Evolutionary conservation across 1,284 basidiomycete species (phyloP), one percentile per base, ranked within the genome.

Genomic region (Ceraceosorus guamensis): DNA sequence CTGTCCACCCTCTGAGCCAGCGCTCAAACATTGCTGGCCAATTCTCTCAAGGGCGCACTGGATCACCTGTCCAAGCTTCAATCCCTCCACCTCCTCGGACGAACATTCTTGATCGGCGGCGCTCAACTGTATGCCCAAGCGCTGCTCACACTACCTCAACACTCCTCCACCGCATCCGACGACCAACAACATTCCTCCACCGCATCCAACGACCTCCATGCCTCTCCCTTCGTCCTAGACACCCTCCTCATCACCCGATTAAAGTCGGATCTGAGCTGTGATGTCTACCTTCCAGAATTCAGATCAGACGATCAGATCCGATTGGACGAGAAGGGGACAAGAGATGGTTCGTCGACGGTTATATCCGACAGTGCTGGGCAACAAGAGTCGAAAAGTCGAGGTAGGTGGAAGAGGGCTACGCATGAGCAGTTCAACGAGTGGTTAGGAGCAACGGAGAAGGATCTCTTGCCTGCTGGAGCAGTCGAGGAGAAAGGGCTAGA

Each of bases 41-140:
- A 31, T 14, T 45, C 18, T 30, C 43, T 37, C 47, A 53, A 14
- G 35, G 32, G 8, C 50, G 70, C 6, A 48, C 59, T 3, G 35
- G 57, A n/a, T 72, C 72, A 1, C 57, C 63, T 3, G 58, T 63
- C 5, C 64, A 76, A 54, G 50, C 44, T 58, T 55, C 39, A 11
- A 41, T 16, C 39, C 10, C 34, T 55, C 60, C 49, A 62, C 8
- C 77, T 76, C 2, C 41, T 68, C 43, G 60, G 72, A 50, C 76
- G 79, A 41, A 66, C 75, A 11, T 98, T 96, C 79, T 79, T 97
- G 61, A 93, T 95, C 35, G 93, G 93, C 37, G 93, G 95, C 5
- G 85, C 89, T 8, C 83, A 87, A 48, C 79, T 97, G 30, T 96
- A 96, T 80, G 79, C 81, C 35, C 84, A 87, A 60, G 80, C 62